A percentile compares a stretch with the other conserved stretches of the same genome.
Conservation (phyloP, 176 grass and related monocot genomes). For the Oryza longistaminata region DNA sequence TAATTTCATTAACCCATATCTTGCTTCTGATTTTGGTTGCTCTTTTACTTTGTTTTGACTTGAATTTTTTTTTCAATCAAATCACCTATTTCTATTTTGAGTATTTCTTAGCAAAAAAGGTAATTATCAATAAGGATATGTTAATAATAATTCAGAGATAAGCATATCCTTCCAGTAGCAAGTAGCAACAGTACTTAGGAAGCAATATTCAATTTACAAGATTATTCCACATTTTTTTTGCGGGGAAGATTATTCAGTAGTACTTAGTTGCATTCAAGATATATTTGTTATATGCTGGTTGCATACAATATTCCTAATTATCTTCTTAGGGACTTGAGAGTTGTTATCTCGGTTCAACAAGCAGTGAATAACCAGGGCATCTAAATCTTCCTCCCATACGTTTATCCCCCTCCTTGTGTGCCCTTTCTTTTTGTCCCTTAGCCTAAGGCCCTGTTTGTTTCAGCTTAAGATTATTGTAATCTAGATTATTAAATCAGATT, state of each 20-base stretch:
- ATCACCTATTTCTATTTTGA: neutral
- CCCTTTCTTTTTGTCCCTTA: neutral
- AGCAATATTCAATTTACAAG: neutral
- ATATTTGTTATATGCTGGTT: neutral
- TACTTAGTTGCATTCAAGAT: neutral
- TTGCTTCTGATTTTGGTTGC: neutral
- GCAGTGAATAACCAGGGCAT: neutral
- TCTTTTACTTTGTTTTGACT: slow-evolving; percentile 4
- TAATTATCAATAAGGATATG: neutral
- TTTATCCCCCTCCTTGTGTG: neutral
- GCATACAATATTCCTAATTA: neutral
- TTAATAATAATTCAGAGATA: neutral
- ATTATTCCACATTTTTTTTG: neutral
- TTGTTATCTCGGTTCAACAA: neutral
- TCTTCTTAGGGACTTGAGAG: neutral
- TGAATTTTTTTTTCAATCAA: neutral
- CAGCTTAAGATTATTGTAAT: too few relatives aligned
- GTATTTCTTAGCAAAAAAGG: neutral
- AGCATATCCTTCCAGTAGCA: neutral
- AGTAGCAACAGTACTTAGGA: neutral
- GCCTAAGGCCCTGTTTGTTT: neutral
- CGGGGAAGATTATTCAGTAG: neutral
- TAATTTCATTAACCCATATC: slow-evolving; percentile 38
- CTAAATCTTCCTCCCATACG: neutral
- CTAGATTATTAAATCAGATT: too few relatives aligned